A percentile compares a stretch with the other conserved stretches of the same genome.
phyloP scores from a whole-genome alignment of 345 rosid species.

The Aquilaria yunnanensis region DNA sequence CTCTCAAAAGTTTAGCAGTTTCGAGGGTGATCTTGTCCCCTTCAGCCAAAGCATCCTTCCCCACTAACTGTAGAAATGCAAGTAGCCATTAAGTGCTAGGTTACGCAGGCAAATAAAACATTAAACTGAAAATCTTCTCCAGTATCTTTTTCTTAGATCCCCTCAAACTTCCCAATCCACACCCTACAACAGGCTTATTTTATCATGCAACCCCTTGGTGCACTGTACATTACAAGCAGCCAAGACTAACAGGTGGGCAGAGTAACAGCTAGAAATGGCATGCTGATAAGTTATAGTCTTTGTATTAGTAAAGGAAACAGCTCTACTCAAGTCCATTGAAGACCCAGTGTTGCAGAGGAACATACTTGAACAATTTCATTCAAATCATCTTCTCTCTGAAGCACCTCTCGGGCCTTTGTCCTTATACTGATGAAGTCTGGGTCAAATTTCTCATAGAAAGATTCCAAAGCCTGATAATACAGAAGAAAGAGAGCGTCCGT shows the following conservation, averaged over 20 bases:
- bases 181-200: no score
- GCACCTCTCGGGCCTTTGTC: constrained; percentile 98
- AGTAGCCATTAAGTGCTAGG: constrained; percentile 4
- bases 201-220: no score
- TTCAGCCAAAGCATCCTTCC: constrained; percentile 99
- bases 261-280: no score
- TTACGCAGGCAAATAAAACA: neutral
- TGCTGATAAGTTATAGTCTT: no score
- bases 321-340: neutral
- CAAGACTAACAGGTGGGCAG: no score
- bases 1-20: constrained; percentile 98
- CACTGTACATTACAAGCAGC: no score
- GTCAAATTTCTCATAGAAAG: constrained; percentile 95
- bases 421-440: constrained; percentile 97
- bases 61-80: constrained; percentile 73
- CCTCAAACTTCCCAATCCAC: no score
- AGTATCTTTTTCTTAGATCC: no score
- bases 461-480: constrained; percentile 77
- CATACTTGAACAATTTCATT: constrained; percentile 98
- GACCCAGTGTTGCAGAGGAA: constrained; percentile 2
- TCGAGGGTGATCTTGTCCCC: constrained; percentile 91
- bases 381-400: constrained; percentile 99
- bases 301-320: neutral
- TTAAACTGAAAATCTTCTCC: no score
- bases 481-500: neutral